Conservation (phyloP, 352 stramenopile species). For the Pythium inflatum region DNA sequence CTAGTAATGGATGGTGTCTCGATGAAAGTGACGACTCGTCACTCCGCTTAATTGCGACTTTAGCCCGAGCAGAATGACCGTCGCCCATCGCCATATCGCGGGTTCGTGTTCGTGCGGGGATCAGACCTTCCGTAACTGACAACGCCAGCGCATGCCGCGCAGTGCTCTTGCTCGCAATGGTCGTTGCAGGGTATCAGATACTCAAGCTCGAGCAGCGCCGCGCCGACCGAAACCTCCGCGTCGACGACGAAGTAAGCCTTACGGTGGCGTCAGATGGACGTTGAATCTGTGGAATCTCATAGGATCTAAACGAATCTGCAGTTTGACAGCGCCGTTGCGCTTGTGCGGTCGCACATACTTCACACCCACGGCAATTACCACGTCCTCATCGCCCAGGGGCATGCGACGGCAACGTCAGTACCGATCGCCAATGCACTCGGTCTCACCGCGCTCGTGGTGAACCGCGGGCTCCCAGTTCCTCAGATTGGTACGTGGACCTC, state of each 20-base stretch:
- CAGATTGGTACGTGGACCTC: slow-evolving; percentile 46
- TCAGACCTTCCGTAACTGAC: background rate
- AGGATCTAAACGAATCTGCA: slow-evolving; percentile 27
- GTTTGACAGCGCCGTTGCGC: slow-evolving; percentile 54
- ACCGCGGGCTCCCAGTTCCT: slow-evolving; percentile 51
- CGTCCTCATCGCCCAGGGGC: slow-evolving; percentile 39
- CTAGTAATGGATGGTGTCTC: background rate
- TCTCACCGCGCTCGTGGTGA: slow-evolving; percentile 55
- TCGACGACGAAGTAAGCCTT: slow-evolving; percentile 48
- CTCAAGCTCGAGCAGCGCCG: slow-evolving; percentile 56
- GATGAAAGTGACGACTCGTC: background rate
- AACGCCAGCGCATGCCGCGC: too few relatives aligned
- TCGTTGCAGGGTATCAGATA: slow-evolving; percentile 66
- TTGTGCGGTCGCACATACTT: slow-evolving; percentile 49
- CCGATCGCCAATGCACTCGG: background rate
- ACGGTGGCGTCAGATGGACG: background rate
- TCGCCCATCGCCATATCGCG: slow-evolving; percentile 11
- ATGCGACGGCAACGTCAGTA: background rate
- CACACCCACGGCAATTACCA: slow-evolving; percentile 41
- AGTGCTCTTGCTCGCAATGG: slow-evolving; percentile 66
- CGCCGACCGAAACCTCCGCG: slow-evolving; percentile 24
- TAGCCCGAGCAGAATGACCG: too few relatives aligned
- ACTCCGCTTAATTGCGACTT: slow-evolving; percentile 28
- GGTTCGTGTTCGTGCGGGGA: background rate
- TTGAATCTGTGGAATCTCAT: too few relatives aligned